Conservation (phyloP, 805 yeast species). For the Sugiyamaella qingdaonensis region DNA sequence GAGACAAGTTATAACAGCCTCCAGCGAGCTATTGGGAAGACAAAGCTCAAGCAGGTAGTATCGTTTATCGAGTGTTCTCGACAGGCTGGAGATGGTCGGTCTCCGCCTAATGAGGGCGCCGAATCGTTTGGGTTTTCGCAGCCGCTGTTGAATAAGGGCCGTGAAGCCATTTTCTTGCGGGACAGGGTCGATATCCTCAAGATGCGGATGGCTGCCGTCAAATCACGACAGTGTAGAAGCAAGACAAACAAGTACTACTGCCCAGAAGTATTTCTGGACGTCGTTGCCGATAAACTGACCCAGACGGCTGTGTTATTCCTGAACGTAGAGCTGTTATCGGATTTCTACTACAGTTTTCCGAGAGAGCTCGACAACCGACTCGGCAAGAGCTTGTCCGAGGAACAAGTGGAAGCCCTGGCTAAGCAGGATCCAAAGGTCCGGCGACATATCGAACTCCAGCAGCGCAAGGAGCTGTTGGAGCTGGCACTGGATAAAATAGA, state of each 20-base stretch:
- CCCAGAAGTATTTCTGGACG: conserved; percentile 91
- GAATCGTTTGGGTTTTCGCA: conserved; percentile 85
- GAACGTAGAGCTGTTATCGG: conserved; percentile 90
- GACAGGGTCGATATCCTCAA: conserved; percentile 67
- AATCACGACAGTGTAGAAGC: conserved; percentile 67
- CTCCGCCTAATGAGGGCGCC: conserved; percentile 35
- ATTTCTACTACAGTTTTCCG: conserved; percentile 94
- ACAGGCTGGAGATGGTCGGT: background rate
- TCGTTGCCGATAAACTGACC: conserved; percentile 85
- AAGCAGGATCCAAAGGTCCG: conserved; percentile 90
- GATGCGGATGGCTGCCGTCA: conserved; percentile 72
- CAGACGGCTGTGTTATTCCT: conserved; percentile 89
- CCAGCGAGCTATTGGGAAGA: conserved; percentile 71
- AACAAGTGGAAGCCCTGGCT: conserved; percentile 84
- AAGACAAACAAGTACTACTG: conserved; percentile 84
- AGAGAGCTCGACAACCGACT: conserved; percentile 81
- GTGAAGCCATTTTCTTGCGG: conserved; percentile 73
- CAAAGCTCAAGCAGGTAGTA: conserved; percentile 79
- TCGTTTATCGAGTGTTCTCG: conserved; percentile 46
- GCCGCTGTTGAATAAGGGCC: conserved; percentile 69
- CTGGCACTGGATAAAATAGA: conserved; percentile 82
- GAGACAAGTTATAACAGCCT: conserved; percentile 55
- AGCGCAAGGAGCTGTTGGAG: conserved; percentile 83
- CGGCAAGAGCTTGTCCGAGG: conserved; percentile 57
- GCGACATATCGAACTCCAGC: conserved; percentile 88